Base-by-base conservation (phyloP, 192 early-diverging fungal species). In the Coemansia sp. region DNA sequence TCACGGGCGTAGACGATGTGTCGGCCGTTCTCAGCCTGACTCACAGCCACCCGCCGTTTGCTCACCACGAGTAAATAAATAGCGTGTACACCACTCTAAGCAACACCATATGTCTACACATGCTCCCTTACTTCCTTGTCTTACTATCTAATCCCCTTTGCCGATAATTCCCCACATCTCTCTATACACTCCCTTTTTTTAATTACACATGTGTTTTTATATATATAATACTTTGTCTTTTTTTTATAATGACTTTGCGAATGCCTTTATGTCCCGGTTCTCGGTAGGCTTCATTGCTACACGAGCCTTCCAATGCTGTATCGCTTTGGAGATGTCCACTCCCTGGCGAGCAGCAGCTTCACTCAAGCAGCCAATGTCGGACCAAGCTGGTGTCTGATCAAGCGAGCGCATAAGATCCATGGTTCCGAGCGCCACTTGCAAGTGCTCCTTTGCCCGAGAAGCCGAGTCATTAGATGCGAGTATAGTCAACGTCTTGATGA, bases 1-100 rank as follows among this genome's bases (percentile, higher is more conserved):
- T 99, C 67, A 94, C 91, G 29, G 73, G 75, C 20, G 93, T 96
- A 15, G 92, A 95, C 56, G 89, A 99, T 73, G 95, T 98, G 47
- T 90, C 86, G 38, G 82, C 87, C 24, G 92, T 96, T 22, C 79
- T 98, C 70, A 75, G 76, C 36, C 65, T 83, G 62, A 83, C 71
- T 35, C 81, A 83, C 64, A 70, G 68, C 51, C 81, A 83, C 35
- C 65, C 65, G 27, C 63, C 71, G 53, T 72, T 69, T 62, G 73
- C 65, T 17, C 69, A 65, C 40, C 53, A 56, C 29, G 66, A 69
- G 37, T 75, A 61, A 67, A 45, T 37, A 56, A 25, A 56, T 53
- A 51, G 7, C 39, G 46, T 54, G 29, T 53, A 24, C 40, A 37
- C 57, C n/a, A 25, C 15, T 20, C 6, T 37, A 42, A 27, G 40